Evolutionary conservation across 2,329 filamentous ascomycete genomes (phyloP).

Genomic region (Thyridium curvatum): DNA sequence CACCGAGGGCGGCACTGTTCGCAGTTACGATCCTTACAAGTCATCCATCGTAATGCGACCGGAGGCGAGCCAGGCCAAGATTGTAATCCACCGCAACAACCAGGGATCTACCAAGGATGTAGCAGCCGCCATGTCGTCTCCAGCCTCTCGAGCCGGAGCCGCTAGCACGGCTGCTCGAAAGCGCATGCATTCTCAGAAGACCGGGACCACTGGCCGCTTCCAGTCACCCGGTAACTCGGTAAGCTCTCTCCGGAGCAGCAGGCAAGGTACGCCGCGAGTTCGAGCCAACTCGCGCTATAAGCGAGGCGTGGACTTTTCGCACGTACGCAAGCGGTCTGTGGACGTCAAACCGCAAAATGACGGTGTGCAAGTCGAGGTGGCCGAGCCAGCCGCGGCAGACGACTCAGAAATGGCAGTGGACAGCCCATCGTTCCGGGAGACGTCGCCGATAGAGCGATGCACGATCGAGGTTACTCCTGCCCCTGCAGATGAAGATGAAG

Average conservation of each 20-base stretch:
- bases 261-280: slow-evolving; percentile 32
- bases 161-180: slow-evolving; percentile 8
- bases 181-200: slow-evolving; percentile 24
- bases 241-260: slow-evolving; percentile 41
- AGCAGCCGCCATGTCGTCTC: slow-evolving; percentile 20
- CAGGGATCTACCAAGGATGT: slow-evolving; percentile 18
- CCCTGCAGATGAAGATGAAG: too few species aligned
- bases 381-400: too few species aligned
- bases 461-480: too few species aligned
- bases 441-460: too few species aligned
- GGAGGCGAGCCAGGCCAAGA: slow-evolving; percentile 53
- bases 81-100: slow-evolving; percentile 58
- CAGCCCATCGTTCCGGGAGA: too few species aligned
- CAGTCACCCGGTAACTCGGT: slow-evolving; percentile 34
- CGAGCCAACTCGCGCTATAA: slow-evolving; percentile 40
- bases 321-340: slow-evolving; percentile 30
- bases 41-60: slow-evolving; percentile 49
- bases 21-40: slow-evolving; percentile 81
- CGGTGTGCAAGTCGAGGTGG: too few species aligned
- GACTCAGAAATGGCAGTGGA: too few species aligned
- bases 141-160: slow-evolving; percentile 5
- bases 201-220: slow-evolving; percentile 18
- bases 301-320: slow-evolving; percentile 49
- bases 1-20: slow-evolving; percentile 36
- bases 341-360: not conserved